These are phyloP conservation scores for Xylariaceae sp. DNA, from an alignment of 2,329 filamentous ascomycete genomes.

Conservation along the genomic window DNA sequence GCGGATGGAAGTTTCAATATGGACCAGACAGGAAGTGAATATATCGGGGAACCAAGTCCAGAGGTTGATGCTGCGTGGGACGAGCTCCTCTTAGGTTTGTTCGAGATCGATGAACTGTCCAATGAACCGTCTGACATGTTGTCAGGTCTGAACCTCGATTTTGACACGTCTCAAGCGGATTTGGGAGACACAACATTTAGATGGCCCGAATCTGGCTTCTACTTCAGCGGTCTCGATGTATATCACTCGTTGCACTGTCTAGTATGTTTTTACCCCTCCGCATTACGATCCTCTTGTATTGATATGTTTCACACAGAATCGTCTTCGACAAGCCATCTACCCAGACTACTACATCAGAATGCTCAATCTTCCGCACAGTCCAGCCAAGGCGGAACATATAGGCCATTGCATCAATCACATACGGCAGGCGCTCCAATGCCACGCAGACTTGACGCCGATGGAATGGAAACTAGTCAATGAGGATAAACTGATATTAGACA, in stretches of 20 bases:
- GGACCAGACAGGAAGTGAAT: conserved; percentile 5
- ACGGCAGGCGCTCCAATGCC: conserved; percentile 10
- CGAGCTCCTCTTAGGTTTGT: background rate
- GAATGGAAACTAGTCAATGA: conserved; percentile 5
- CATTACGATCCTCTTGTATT: background rate
- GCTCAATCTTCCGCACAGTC: conserved; percentile 3
- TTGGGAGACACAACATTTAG: conserved; percentile 2
- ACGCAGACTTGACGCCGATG: conserved; percentile 11
- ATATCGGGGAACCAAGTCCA: background rate
- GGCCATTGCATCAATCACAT: conserved; percentile 11
- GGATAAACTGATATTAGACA: conserved; percentile 6
- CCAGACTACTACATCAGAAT: conserved; percentile 6
- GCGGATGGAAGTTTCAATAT: background rate
- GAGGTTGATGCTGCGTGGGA: conserved; percentile 7
- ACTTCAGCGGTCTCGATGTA: conserved; percentile 11
- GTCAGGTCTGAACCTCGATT: conserved; percentile 8
- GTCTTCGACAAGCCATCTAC: conserved; percentile 10
- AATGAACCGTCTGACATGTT: background rate
- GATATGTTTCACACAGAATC: background rate
- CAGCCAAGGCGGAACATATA: conserved; percentile 7
- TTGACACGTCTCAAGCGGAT: conserved; percentile 1
- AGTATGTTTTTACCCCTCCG: background rate
- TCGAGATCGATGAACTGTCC: background rate
- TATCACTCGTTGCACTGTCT: conserved; percentile 10
- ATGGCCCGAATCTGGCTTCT: conserved; percentile 9